phyloP scores from a whole-genome alignment of 306 rosid genomes.

The Vigna radiata region DNA sequence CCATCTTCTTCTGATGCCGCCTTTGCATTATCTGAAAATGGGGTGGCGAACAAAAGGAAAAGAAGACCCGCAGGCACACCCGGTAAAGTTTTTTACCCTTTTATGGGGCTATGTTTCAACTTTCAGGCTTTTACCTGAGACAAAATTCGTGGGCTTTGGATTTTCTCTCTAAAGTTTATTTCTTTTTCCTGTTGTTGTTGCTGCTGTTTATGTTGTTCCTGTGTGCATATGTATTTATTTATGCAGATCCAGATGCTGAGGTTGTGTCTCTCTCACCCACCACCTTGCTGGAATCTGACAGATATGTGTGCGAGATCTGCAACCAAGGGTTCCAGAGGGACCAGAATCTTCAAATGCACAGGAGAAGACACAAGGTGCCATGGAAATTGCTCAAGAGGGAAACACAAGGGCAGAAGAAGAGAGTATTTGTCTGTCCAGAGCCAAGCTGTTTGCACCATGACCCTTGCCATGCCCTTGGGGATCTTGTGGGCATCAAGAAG shows the following conservation, averaged over 20 bases:
- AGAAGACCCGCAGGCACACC: slow-evolving; percentile 99
- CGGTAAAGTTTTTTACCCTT: slow-evolving; percentile 52
- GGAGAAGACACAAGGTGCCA: slow-evolving; percentile 90
- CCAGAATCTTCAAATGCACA: slow-evolving; percentile 98
- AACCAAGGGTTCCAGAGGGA: slow-evolving; percentile 96
- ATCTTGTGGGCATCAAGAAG: slow-evolving; percentile 93
- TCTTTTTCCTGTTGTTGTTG: background rate
- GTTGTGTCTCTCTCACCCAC: slow-evolving; percentile 93
- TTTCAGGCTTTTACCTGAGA: background rate
- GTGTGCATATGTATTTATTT: background rate
- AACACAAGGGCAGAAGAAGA: slow-evolving; percentile 67
- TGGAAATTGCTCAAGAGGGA: slow-evolving; percentile 87
- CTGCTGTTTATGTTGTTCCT: background rate
- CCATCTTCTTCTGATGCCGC: slow-evolving; percentile 60
- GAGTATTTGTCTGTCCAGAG: slow-evolving; percentile 93
- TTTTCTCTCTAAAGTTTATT: background rate
- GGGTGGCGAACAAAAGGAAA: slow-evolving; percentile 69
- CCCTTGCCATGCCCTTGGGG: slow-evolving; percentile 93
- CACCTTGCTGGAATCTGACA: slow-evolving; percentile 83
- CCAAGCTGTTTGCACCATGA: slow-evolving; percentile 86
- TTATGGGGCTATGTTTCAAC: background rate
- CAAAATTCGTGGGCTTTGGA: background rate
- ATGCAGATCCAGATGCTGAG: slow-evolving; percentile 94
- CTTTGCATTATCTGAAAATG: slow-evolving; percentile 61
- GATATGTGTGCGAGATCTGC: slow-evolving; percentile 98